Conservation (phyloP, 78 protist genomes). For the Protostelium mycophagum region DNA sequence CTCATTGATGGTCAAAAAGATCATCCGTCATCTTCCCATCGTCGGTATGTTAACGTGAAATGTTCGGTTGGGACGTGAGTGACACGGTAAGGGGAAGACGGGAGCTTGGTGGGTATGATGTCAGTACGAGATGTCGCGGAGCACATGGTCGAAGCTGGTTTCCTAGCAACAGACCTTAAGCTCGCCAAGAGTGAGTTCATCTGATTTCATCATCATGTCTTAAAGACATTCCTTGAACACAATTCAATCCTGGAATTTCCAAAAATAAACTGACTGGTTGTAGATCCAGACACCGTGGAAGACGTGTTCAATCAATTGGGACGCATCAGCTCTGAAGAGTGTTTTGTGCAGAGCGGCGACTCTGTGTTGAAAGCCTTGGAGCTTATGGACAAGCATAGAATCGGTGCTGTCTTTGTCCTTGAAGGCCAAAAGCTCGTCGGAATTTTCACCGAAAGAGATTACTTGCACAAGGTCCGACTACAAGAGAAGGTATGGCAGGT, state of each 20-base stretch:
- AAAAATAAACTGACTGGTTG: no score
- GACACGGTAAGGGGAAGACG: not conserved
- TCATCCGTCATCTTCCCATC: not conserved
- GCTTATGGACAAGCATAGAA: not conserved
- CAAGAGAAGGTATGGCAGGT: not conserved
- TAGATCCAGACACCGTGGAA: not conserved
- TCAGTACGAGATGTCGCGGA: not conserved
- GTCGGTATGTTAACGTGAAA: not conserved
- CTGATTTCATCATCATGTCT: not conserved
- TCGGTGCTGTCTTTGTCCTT: not conserved
- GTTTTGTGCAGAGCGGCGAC: not conserved
- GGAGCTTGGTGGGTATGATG: not conserved
- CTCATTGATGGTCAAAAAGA: not conserved
- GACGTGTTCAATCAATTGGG: not conserved
- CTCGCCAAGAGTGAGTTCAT: not conserved
- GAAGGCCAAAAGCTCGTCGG: not conserved
- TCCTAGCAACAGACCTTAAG: not conserved
- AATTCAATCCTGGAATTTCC: no score
- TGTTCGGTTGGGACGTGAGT: no score
- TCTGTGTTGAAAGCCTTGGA: not conserved
- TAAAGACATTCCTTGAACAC: no score
- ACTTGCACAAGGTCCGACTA: not conserved
- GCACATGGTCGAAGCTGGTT: not conserved
- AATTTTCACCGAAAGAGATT: not conserved
- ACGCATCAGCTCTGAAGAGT: not conserved